Evolutionary conservation across 2,329 filamentous ascomycete genomes (phyloP).

Genomic region (Colletotrichum paranaense): DNA sequence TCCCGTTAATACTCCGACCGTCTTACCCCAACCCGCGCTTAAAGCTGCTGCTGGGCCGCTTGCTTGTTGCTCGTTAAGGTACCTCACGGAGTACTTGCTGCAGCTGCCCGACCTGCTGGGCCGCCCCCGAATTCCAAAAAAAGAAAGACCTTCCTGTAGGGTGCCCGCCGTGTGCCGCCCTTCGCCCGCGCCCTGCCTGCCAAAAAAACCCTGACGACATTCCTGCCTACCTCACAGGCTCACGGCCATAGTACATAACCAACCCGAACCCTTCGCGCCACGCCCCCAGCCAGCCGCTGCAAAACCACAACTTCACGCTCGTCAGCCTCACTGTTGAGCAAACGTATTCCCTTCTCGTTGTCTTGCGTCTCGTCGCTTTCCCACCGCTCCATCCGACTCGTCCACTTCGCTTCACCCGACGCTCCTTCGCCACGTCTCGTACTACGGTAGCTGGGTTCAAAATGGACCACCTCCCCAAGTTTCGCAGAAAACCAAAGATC

Average conservation of each 20-base stretch:
- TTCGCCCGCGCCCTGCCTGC: not conserved
- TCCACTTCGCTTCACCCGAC: not conserved
- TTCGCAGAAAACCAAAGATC: conserved; percentile 57
- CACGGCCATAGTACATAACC: not conserved
- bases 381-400: not conserved
- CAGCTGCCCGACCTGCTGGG: conserved; percentile 23
- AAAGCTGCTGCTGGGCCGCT: not conserved
- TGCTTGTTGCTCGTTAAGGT: not conserved
- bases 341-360: not conserved
- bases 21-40: conserved; percentile 15
- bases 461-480: conserved; percentile 57
- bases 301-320: not conserved
- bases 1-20: not conserved
- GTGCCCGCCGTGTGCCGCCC: conserved; percentile 4
- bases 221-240: conserved; percentile 10
- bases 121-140: conserved; percentile 22
- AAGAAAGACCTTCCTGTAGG: conserved; percentile 26
- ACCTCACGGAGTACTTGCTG: not conserved
- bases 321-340: not conserved
- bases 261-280: conserved; percentile 12
- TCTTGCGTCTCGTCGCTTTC: not conserved
- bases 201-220: conserved; percentile 28
- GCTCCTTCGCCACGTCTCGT: not conserved
- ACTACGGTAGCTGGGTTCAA: conserved; percentile 11
- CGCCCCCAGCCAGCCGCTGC: not conserved